phyloP scores from a whole-genome alignment of 2,329 filamentous ascomycete species.

The Microthyrium microscopicum region DNA sequence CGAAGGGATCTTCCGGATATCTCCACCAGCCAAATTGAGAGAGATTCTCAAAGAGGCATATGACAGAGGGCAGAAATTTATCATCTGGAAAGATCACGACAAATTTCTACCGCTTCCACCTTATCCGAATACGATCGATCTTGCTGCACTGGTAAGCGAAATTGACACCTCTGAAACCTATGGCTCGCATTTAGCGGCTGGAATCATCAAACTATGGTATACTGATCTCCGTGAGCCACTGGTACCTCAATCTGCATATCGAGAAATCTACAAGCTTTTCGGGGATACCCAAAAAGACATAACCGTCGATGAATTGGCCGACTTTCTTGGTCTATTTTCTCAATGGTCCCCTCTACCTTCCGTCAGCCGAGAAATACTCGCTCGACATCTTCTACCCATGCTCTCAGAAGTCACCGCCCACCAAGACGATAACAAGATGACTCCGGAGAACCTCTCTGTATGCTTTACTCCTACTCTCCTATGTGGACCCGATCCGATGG shows the following conservation, averaged over 20 bases:
- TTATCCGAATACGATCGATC: constrained; percentile 18
- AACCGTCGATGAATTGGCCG: constrained; percentile 25
- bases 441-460: constrained; percentile 34
- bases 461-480: constrained; percentile 37
- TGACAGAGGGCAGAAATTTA: constrained; percentile 36
- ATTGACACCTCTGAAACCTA: constrained; percentile 33
- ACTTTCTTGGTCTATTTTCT: constrained; percentile 29
- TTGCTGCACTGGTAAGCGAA: constrained; percentile 27
- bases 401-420: constrained; percentile 29
- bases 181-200: constrained; percentile 35
- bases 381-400: constrained; percentile 35
- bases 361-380: constrained; percentile 30
- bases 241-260: constrained; percentile 32
- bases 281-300: constrained; percentile 21
- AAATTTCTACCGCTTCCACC: constrained; percentile 17
- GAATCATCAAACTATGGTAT: constrained; percentile 40
- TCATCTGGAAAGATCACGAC: constrained; percentile 32
- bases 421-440: constrained; percentile 37
- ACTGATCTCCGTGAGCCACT: constrained; percentile 34
- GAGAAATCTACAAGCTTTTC: constrained; percentile 27
- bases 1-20: constrained; percentile 38
- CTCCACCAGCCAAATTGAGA: constrained; percentile 31
- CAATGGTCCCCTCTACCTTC: constrained; percentile 28
- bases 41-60: constrained; percentile 37
- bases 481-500: constrained; percentile 35